These are phyloP conservation scores for Metschnikowia orientalis DNA, from an alignment of 805 yeast genomes.

Conservation along the genomic window DNA sequence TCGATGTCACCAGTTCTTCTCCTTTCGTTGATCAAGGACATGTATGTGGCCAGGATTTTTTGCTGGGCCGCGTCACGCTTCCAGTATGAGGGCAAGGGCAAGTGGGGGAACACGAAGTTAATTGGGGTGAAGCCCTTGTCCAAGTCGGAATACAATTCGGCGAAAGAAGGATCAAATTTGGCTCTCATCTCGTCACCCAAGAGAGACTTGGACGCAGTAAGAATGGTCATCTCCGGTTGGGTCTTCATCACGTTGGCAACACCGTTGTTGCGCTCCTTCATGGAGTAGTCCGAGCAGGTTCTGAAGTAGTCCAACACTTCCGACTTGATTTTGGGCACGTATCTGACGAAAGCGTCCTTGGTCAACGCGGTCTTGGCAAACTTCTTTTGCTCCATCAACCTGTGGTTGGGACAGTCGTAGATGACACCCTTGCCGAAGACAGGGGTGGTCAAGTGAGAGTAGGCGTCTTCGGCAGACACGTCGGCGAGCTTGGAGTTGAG, in stretches of 20 bases:
- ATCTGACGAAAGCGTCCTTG: conserved; percentile 71
- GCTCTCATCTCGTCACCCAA: conserved; percentile 89
- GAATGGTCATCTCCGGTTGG: conserved; percentile 93
- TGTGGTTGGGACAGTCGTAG: conserved; percentile 90
- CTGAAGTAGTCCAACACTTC: conserved; percentile 69
- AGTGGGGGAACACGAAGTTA: conserved; percentile 90
- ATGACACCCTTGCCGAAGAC: conserved; percentile 97
- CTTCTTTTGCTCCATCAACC: conserved; percentile 97
- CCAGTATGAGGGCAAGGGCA: conserved; percentile 83
- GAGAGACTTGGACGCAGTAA: conserved; percentile 90
- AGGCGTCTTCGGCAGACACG: conserved; percentile 95
- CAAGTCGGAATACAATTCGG: conserved; percentile 79
- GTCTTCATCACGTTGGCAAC: conserved; percentile 66
- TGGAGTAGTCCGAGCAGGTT: conserved; percentile 45
- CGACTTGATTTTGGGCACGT: conserved; percentile 83
- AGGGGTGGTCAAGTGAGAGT: conserved; percentile 96
- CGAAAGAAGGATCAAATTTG: conserved; percentile 76
- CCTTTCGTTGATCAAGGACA: conserved; percentile 71
- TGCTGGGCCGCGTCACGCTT: conserved; percentile 85
- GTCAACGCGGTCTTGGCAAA: conserved; percentile 89
- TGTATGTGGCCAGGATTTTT: conserved; percentile 73
- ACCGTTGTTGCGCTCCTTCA: conserved; percentile 39
- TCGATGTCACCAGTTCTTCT: conserved; percentile 68
- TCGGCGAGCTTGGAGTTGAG: conserved; percentile 84
- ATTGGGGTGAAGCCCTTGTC: conserved; percentile 97